Conservation (phyloP, 176 grass and related monocot genomes). For the Bonia amplexicaulis region DNA sequence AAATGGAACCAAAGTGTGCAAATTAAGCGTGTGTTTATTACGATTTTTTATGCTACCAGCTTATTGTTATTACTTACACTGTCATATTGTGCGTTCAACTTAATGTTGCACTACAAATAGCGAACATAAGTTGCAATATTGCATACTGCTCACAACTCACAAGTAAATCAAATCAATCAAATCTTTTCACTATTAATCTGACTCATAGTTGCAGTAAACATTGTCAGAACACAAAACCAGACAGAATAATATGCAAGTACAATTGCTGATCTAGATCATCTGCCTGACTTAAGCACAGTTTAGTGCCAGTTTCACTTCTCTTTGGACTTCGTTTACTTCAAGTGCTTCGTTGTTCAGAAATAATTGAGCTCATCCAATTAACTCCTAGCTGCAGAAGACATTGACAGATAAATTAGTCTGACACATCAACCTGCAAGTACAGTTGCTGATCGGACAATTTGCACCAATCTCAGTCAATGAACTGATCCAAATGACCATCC, state of each 20-base stretch:
- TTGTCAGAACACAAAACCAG: neutral
- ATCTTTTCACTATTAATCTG: slow-evolving; percentile 2
- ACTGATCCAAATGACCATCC: neutral
- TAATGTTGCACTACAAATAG: too few species aligned
- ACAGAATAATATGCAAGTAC: neutral
- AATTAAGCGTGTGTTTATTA: too few species aligned
- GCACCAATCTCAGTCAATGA: neutral
- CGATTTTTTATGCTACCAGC: too few species aligned
- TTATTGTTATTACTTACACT: too few species aligned
- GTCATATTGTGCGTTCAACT: too few species aligned
- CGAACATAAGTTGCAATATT: neutral
- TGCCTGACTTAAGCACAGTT: neutral
- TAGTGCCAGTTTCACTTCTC: neutral
- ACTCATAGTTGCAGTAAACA: neutral
- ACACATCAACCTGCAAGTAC: slow-evolving; percentile 8
- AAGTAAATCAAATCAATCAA: neutral
- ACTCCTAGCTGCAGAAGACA: neutral
- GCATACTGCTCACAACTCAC: neutral
- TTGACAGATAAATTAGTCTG: neutral
- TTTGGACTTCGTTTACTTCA: neutral
- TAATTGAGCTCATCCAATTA: neutral
- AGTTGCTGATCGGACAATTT: neutral
- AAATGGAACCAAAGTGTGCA: neutral
- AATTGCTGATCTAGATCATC: neutral
- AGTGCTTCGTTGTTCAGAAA: neutral